Evolutionary conservation across 2,329 filamentous ascomycete species (phyloP), one percentile per base, ranked within the genome.

Genomic region (Neofusicoccum laricinum): DNA sequence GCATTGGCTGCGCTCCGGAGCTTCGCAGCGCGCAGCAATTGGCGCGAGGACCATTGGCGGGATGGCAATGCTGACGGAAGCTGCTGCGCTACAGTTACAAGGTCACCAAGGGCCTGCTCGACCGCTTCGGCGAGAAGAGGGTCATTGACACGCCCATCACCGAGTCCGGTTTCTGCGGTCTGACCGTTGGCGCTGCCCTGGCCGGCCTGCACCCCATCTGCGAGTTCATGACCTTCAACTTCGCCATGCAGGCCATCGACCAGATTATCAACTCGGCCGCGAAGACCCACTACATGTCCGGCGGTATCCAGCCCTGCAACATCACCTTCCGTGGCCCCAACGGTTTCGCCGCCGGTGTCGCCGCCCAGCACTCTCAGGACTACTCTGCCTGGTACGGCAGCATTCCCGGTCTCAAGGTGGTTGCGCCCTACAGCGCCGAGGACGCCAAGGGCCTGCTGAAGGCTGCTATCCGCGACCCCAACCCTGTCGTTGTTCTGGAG

Each of bases 151-250:
- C 91, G 69, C 95, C 95, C 76, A 99, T 99, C 82, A 99, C 95
- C 67, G 95, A 99, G 83, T 93, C 90, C 73, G 95, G 95, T 73
- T 99, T 99, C 84, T 85, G 84, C 76, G 95, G 95, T 85, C 86
- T 99, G 68, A 94, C 94, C 62, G 90, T 98, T 69, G 95, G 95
- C 81, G 92, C 95, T 77, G 95, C 95, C 67, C 87, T 99, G 73
- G 94, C 93, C 77, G 95, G 95, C 70, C 86, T 99, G 72, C 90
- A 96, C 82, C 95, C 95, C 67, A 87, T 99, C 72, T 95, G 91
- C 87, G 95, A 99, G 84, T 99, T 99, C 86, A 99, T 99, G 95
- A 99, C 95, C 75, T 98, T 97, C 88, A 99, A 99, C 88, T 98
- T 98, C 78, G 94, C 95, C 80, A 99, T 99, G 95, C 95, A 99